Evolutionary conservation across 148 eudicot species (phyloP).

Genomic region (Limonium bicolor): DNA sequence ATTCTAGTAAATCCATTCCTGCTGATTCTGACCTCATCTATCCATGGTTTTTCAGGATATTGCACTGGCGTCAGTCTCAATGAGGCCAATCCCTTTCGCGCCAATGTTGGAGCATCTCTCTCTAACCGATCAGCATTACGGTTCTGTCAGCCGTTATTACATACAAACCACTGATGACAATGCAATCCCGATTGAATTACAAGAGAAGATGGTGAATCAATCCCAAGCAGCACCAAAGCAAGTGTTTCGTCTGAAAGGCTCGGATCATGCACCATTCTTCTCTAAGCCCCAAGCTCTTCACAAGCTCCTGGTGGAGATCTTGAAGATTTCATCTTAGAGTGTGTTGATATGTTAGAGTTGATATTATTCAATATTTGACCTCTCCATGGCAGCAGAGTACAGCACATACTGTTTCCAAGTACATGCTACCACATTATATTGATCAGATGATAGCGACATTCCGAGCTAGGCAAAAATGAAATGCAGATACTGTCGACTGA

Average conservation of each 20-base stretch:
- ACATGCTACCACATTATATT: no score
- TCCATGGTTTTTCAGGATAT: slow-evolving; percentile 43
- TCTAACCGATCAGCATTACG: slow-evolving; percentile 46
- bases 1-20: background rate
- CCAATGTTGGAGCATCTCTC: slow-evolving; percentile 73
- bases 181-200: slow-evolving; percentile 41
- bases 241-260: slow-evolving; percentile 62
- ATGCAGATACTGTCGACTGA: no score
- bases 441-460: no score
- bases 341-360: no score
- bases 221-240: slow-evolving; percentile 68
- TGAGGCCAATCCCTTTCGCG: slow-evolving; percentile 80
- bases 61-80: slow-evolving; percentile 81
- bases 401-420: no score
- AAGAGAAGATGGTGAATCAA: slow-evolving; percentile 45
- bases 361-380: no score
- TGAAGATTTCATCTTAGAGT: no score
- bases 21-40: slow-evolving; percentile 2
- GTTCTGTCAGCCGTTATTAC: slow-evolving; percentile 67
- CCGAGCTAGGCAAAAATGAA: no score
- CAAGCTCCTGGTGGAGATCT: slow-evolving; percentile 56
- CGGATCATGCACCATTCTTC: slow-evolving; percentile 94
- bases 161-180: slow-evolving; percentile 67
- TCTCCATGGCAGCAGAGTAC: no score
- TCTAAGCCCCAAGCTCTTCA: slow-evolving; percentile 93